Evolutionary conservation across 1,284 basidiomycete genomes (phyloP), one percentile per base, ranked within the genome.

Genomic region (Microbotryum scabiosae): DNA sequence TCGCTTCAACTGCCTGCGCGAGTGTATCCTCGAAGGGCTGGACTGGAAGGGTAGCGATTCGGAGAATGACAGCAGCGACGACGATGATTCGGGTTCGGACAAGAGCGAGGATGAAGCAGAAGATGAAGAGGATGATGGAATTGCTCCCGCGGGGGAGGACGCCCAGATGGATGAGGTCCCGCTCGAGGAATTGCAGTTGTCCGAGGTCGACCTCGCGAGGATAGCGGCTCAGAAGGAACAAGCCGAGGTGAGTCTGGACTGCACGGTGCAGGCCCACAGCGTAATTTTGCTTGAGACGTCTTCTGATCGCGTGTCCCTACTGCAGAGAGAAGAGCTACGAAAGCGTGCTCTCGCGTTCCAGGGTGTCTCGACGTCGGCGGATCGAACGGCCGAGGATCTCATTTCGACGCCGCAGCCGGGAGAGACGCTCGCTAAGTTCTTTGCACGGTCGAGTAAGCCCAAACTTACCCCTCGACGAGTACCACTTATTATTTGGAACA

Each of bases 341-440:
- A 76, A 77, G 16, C 77, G 83, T 71, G 88, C 87, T 0, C 79
- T 81, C 0, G 81, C 79, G 0, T 89, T 91, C 72, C 82, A 88
- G 79, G 87, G 85, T 10, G 85, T 86, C 0, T 75, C 82, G 0
- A 87, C 84, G 70, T 53, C 59, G 21, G 51, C 65, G 12, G 86
- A 88, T 66, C 74, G 79, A 3, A 78, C 79, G 0, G 78, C 81
- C 0, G 88, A 90, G 69, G 90, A 92, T 65, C 75, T 83, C 0
- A 73, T 90, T 49, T 87, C 85, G 62, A 93, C 90, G 0, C 92
- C 92, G 0, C 78, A 86, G 7, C 89, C 90, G 0, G 89, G 90
- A n/a, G 92, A 96, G 74, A 88, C 86, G 0, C 75, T 94, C 8
- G 85, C 88, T 0, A 79, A 82, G 74, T 94, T 94, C 75, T 96